Percentiles rank a stretch among this genome's conserved stretches.
These are phyloP conservation scores for Kurtzmaniella cleridarum DNA, from an alignment of 805 yeast genomes.

Conservation along the genomic window DNA sequence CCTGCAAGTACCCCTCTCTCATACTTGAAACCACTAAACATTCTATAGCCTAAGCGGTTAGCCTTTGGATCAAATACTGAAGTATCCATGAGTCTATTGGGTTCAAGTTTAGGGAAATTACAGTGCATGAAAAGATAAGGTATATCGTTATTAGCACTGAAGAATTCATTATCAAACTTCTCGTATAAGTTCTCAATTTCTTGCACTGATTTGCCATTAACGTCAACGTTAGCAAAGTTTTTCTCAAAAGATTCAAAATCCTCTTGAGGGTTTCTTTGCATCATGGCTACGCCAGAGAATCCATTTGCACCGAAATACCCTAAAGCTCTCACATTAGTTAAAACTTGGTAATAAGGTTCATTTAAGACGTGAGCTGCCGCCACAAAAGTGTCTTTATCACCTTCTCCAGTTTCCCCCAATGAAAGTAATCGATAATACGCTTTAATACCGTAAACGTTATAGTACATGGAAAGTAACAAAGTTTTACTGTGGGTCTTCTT, in stretches of 20 bases:
- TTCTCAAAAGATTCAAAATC: conserved; percentile 15
- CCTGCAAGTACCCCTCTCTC: neutral
- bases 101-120: conserved; percentile 15
- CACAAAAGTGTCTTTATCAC: conserved; percentile 17
- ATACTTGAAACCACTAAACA: conserved; percentile 7
- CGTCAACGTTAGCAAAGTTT: neutral
- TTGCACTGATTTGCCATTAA: neutral
- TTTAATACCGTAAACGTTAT: conserved; percentile 19
- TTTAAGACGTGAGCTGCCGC: conserved; percentile 12
- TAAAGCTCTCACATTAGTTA: conserved; percentile 10
- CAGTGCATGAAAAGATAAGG: conserved; percentile 12
- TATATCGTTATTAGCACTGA: conserved; percentile 4
- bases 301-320: conserved; percentile 23
- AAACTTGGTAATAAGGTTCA: conserved; percentile 13
- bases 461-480: conserved; percentile 21
- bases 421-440: conserved; percentile 13
- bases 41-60: conserved; percentile 8
- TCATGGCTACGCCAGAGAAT: conserved; percentile 21
- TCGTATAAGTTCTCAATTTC: neutral
- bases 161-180: conserved; percentile 1
- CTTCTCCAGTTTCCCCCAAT: conserved; percentile 17
- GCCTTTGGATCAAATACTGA: conserved; percentile 4
- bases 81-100: conserved; percentile 5
- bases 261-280: conserved; percentile 24
- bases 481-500: conserved; percentile 22